Evolutionary conservation across 805 yeast genomes (phyloP).

Genomic region (Myxozyma udenii): DNA sequence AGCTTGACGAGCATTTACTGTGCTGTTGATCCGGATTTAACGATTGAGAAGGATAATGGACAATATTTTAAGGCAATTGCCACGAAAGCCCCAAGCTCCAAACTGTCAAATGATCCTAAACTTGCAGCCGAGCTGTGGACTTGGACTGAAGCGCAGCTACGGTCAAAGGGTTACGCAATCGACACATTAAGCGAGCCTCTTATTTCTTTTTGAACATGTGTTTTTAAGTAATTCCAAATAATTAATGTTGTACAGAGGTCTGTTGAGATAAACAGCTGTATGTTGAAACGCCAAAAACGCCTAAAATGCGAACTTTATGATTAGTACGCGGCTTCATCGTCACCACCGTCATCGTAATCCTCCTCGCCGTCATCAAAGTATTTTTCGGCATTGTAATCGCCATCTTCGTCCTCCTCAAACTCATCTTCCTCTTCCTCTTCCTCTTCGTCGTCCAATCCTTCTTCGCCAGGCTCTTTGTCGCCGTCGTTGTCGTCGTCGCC

Average conservation of each 20-base stretch:
- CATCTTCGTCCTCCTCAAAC: constrained; percentile 34
- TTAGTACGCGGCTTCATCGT: constrained; percentile 33
- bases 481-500: constrained; percentile 8
- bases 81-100: constrained; percentile 3
- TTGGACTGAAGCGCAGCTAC: constrained; percentile 21
- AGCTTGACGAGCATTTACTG: constrained; percentile 22
- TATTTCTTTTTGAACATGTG: too few species aligned
- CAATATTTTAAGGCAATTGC: constrained; percentile 21
- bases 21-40: constrained; percentile 10
- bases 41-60: constrained; percentile 19
- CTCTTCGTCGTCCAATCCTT: constrained; percentile 15
- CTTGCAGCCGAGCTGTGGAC: constrained; percentile 17
- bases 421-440: constrained; percentile 32
- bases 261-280: too few species aligned
- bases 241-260: neutral
- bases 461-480: constrained; percentile 13
- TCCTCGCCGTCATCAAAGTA: constrained; percentile 35
- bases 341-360: constrained; percentile 30
- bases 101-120: constrained; percentile 3
- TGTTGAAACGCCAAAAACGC: too few species aligned
- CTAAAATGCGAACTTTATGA: neutral
- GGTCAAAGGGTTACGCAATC: constrained; percentile 11
- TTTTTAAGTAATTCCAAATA: too few species aligned
- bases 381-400: constrained; percentile 33
- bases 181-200: neutral